These are phyloP conservation scores for Jatropha multifida DNA, from an alignment of 441 rosid genomes.

Conservation along the genomic window DNA sequence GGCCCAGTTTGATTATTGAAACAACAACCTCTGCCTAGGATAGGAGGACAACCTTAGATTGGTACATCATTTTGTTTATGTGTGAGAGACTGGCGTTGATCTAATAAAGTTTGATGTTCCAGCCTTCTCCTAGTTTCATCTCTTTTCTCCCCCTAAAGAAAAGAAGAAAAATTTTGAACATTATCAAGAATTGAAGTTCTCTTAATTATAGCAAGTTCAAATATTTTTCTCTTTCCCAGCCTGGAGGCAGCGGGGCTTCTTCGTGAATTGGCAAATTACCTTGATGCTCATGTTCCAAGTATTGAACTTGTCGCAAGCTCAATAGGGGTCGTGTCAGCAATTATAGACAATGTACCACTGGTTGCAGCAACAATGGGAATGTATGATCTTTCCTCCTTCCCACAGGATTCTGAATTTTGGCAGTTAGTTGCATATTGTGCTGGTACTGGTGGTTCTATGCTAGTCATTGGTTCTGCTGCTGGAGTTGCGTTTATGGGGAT, in stretches of 20 bases:
- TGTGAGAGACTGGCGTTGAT: not conserved
- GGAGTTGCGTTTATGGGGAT: conserved; percentile 96
- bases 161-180: too few species aligned
- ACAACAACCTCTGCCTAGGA: not conserved
- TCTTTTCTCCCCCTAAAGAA: too few species aligned
- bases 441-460: conserved; percentile 85
- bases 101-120: not conserved
- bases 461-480: conserved; percentile 81
- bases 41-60: not conserved
- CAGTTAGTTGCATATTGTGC: conserved; percentile 88
- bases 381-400: conserved; percentile 84
- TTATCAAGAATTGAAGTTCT: not conserved
- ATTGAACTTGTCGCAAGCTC: conserved; percentile 76
- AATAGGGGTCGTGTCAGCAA: conserved; percentile 78
- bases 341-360: conserved; percentile 87
- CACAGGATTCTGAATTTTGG: conserved; percentile 90
- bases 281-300: conserved; percentile 74
- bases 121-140: not conserved
- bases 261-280: conserved; percentile 82
- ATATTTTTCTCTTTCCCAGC: conserved; percentile 32
- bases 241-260: conserved; percentile 98
- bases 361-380: conserved; percentile 98
- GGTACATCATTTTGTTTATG: not conserved
- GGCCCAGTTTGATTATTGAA: not conserved
- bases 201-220: not conserved